These are phyloP conservation scores for Cardamine chenopodiifolia DNA, from an alignment of 345 rosid species.

Conservation along the genomic window DNA sequence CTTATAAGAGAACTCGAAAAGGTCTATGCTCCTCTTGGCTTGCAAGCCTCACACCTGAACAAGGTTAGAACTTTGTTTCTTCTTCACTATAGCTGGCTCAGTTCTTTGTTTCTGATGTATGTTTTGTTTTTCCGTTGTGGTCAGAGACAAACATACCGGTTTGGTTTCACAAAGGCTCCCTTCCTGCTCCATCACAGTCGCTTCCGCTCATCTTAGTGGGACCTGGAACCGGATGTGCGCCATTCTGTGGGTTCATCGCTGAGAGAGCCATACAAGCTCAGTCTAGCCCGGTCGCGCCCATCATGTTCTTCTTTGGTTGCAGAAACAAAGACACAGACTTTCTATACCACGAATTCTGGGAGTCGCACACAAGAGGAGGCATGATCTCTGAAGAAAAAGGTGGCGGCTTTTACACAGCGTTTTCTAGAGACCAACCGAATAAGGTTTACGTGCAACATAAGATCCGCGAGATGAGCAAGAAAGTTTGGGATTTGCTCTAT, in stretches of 20 bases:
- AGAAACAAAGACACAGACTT: slow-evolving; percentile 75
- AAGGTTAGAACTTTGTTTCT: slow-evolving; percentile 44
- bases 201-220: slow-evolving; percentile 82
- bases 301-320: slow-evolving; percentile 88
- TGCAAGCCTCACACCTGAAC: slow-evolving; percentile 68
- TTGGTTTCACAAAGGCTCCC: slow-evolving; percentile 81
- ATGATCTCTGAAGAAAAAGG: slow-evolving; percentile 73
- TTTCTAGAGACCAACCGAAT: slow-evolving; percentile 90
- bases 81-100: neutral
- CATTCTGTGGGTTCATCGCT: slow-evolving; percentile 86
- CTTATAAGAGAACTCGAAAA: slow-evolving; percentile 67
- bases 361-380: slow-evolving; percentile 60
- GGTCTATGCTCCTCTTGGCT: slow-evolving; percentile 98
- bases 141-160: slow-evolving; percentile 67
- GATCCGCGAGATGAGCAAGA: slow-evolving; percentile 61
- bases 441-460: slow-evolving; percentile 92
- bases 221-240: slow-evolving; percentile 99
- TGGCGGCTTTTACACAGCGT: slow-evolving; percentile 82
- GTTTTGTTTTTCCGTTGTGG: neutral
- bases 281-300: slow-evolving; percentile 57
- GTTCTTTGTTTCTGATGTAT: slow-evolving; percentile 23
- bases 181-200: slow-evolving; percentile 71
- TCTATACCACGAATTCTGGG: slow-evolving; percentile 78
- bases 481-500: slow-evolving; percentile 63
- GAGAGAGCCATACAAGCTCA: slow-evolving; percentile 68